Evolutionary conservation across 2,329 filamentous ascomycete species (phyloP).

Genomic region (Alternaria sp.): DNA sequence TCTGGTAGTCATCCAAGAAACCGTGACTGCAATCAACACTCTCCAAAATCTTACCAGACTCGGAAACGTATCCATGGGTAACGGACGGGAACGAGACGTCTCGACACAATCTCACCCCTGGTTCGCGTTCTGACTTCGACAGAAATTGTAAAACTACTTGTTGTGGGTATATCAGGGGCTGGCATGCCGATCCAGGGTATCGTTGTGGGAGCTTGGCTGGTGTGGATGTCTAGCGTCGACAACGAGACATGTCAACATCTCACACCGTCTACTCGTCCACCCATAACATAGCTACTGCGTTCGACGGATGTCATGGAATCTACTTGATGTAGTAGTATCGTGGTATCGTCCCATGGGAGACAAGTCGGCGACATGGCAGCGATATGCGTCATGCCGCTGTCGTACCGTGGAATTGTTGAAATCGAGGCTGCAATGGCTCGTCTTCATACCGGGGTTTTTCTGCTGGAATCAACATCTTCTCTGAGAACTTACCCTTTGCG

Average conservation of each 20-base stretch:
- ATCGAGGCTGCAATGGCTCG: conserved; percentile 13
- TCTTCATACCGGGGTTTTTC: conserved; percentile 11
- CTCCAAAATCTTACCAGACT: not conserved
- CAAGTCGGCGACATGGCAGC: conserved; percentile 9
- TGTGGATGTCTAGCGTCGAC: conserved; percentile 7
- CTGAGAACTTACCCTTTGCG: conserved; percentile 2
- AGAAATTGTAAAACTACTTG: not conserved
- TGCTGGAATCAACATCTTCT: conserved; percentile 7
- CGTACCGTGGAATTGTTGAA: conserved; percentile 15
- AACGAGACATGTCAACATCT: conserved; percentile 12
- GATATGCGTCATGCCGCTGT: conserved; percentile 16
- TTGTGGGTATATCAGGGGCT: not conserved
- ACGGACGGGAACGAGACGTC: not conserved
- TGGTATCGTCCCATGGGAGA: conserved; percentile 3
- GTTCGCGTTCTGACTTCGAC: not conserved
- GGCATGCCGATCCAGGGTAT: conserved; percentile 12
- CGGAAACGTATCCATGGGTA: conserved; percentile 2
- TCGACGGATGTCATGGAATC: conserved; percentile 5
- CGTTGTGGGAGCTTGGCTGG: conserved; percentile 9
- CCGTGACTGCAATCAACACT: conserved; percentile 3
- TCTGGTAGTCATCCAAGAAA: conserved; percentile 3
- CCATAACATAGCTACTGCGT: conserved; percentile 13
- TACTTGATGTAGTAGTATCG: conserved; percentile 12
- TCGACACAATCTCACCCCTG: conserved; percentile 2
- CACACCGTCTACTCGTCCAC: conserved; percentile 6